Conservation (phyloP, 228 moss, liverwort and hornwort genomes). For the Sphagnum fallax region DNA sequence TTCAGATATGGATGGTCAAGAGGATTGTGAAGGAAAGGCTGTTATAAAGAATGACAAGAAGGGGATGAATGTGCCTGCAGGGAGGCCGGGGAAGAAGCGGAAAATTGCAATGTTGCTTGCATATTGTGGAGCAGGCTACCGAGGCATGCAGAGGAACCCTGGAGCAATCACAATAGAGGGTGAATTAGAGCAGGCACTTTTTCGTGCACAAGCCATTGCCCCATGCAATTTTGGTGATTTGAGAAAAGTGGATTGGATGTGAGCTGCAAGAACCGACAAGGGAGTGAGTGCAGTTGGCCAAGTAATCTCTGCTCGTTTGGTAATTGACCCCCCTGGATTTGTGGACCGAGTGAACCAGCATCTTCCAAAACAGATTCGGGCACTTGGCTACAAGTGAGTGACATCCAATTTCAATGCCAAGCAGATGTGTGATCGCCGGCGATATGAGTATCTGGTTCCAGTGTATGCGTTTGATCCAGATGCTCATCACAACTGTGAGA, state of each 20-base stretch:
- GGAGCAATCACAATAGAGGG: slow-evolving; percentile 93
- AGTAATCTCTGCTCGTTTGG: slow-evolving; percentile 75
- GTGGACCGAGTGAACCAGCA: slow-evolving; percentile 80
- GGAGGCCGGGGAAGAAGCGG: slow-evolving; percentile 57
- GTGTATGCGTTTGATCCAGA: slow-evolving; percentile 78
- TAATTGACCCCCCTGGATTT: slow-evolving; percentile 87
- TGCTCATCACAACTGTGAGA: slow-evolving; percentile 39
- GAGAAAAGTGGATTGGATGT: slow-evolving; percentile 83
- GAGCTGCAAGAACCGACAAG: slow-evolving; percentile 94
- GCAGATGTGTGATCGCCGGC: slow-evolving; percentile 78
- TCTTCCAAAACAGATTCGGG: slow-evolving; percentile 74
- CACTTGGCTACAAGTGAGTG: slow-evolving; percentile 76
- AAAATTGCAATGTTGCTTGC: slow-evolving; percentile 81
- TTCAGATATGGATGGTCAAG: too few relatives aligned
- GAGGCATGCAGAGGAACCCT: slow-evolving; percentile 76
- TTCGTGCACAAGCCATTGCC: slow-evolving; percentile 73
- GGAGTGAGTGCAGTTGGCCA: slow-evolving; percentile 96
- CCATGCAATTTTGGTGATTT: slow-evolving; percentile 71
- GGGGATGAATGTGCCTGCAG: slow-evolving; percentile 23
- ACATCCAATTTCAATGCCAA: slow-evolving; percentile 80
- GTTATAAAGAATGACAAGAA: slow-evolving; percentile 4
- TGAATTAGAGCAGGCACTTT: slow-evolving; percentile 88
- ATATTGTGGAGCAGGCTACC: slow-evolving; percentile 66
- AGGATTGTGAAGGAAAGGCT: too few relatives aligned
- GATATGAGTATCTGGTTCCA: slow-evolving; percentile 86